Percentiles rank a stretch among this genome's conserved stretches.
Conservation (phyloP, 305 asterid species). For the Ilex paraguariensis region DNA sequence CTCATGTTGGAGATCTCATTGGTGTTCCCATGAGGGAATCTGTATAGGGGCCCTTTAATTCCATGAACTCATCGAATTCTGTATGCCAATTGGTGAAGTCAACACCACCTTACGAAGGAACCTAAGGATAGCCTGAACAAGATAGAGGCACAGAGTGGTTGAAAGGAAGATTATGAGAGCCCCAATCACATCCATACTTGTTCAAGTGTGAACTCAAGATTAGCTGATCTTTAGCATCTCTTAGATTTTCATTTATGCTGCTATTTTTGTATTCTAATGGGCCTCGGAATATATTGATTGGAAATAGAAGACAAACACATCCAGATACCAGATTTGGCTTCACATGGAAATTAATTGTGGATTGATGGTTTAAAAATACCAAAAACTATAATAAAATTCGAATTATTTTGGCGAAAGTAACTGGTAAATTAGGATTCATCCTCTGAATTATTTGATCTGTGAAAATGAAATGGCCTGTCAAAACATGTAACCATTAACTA, state of each 20-base stretch:
- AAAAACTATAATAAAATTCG: too few species aligned
- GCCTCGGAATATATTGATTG: neutral
- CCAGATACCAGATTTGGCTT: neutral
- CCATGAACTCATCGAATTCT: slow-evolving; percentile 44
- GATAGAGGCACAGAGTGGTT: neutral
- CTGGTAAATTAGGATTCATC: too few species aligned
- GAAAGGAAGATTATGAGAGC: neutral
- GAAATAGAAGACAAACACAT: neutral
- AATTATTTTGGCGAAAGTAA: too few species aligned
- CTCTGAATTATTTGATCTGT: too few species aligned
- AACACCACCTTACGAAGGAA: slow-evolving; percentile 23
- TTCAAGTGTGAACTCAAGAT: neutral
- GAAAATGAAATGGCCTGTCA: too few species aligned
- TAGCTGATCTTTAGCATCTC: neutral
- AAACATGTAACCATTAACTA: too few species aligned
- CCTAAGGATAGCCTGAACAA: neutral
- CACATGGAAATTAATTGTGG: too few species aligned
- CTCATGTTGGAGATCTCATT: slow-evolving; percentile 44
- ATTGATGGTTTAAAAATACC: too few species aligned
- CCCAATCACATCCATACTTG: neutral
- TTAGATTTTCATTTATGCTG: neutral
- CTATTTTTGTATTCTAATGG: neutral
- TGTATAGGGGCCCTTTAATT: slow-evolving; percentile 48
- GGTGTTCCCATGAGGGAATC: slow-evolving; percentile 58
- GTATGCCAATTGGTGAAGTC: slow-evolving; percentile 31